These are phyloP conservation scores for Pseudonectria foliicola DNA, from an alignment of 2,329 filamentous ascomycete species.

Conservation along the genomic window DNA sequence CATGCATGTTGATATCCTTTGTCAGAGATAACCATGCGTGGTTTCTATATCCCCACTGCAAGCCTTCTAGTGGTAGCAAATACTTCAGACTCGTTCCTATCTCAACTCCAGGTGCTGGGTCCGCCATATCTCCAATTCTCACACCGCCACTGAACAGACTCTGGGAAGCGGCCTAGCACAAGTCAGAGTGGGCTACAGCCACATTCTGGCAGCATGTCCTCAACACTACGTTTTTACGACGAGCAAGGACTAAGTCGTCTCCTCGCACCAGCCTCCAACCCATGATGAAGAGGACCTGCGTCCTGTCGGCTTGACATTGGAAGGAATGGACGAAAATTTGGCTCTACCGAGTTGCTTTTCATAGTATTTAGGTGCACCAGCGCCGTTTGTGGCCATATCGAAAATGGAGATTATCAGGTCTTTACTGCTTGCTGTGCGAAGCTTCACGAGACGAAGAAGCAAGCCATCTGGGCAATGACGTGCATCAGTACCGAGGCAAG, in stretches of 20 bases:
- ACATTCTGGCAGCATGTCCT: constrained; percentile 3
- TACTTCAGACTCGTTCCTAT: too few species aligned
- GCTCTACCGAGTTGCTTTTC: constrained; percentile 1
- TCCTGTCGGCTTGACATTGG: constrained; percentile 1
- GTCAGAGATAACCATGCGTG: too few species aligned
- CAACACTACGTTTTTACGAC: constrained; percentile 1
- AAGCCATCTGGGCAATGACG: constrained; percentile 1
- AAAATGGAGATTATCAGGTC: constrained; percentile 2
- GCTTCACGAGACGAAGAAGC: neutral
- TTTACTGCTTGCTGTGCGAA: constrained; percentile 4
- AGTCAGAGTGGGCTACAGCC: constrained; percentile 2
- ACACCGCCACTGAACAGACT: neutral
- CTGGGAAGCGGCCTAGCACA: neutral
- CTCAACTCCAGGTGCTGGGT: too few species aligned
- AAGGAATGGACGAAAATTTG: neutral
- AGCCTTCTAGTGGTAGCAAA: too few species aligned
- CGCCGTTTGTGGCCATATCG: neutral
- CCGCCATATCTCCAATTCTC: constrained; percentile 1
- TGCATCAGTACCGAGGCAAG: neutral
- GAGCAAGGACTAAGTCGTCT: neutral
- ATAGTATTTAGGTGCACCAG: constrained; percentile 1
- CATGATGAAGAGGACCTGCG: constrained; percentile 1
- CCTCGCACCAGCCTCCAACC: constrained; percentile 2
- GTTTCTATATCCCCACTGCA: too few species aligned
- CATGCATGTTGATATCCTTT: too few species aligned